Evolutionary conservation across 1,284 basidiomycete genomes (phyloP).

Genomic region (Leccinum subrobustum): DNA sequence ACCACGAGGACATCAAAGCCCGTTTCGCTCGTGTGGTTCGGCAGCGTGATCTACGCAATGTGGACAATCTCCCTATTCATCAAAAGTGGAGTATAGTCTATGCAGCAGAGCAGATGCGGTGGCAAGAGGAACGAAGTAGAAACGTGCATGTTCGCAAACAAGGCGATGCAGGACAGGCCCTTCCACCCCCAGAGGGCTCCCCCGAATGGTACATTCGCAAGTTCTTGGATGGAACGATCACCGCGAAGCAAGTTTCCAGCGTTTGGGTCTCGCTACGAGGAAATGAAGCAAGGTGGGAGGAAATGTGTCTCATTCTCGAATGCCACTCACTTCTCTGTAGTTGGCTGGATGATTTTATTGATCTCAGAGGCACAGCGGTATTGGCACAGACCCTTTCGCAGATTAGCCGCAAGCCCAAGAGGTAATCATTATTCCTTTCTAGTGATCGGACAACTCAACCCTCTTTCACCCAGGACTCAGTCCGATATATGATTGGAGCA

Average conservation of each 20-base stretch:
- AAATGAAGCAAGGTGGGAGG: constrained; percentile 71
- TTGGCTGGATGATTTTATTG: constrained; percentile 82
- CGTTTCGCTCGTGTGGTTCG: constrained; percentile 76
- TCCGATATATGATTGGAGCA: constrained; percentile 78
- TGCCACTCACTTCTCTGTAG: constrained; percentile 39
- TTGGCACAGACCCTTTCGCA: constrained; percentile 79
- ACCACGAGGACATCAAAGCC: constrained; percentile 71
- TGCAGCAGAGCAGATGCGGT: constrained; percentile 80
- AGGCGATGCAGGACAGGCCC: constrained; percentile 52
- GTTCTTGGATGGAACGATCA: constrained; percentile 86
- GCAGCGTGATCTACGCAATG: constrained; percentile 61
- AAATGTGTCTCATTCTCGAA: constrained; percentile 1
- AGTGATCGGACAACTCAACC: neutral
- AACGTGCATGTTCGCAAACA: constrained; percentile 62
- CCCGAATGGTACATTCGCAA: constrained; percentile 90
- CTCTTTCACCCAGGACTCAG: constrained; percentile 47
- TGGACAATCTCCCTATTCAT: constrained; percentile 66
- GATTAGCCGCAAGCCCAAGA: constrained; percentile 68
- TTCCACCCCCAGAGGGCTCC: constrained; percentile 56
- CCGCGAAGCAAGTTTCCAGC: constrained; percentile 75
- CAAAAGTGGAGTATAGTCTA: constrained; percentile 94
- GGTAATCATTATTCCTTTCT: constrained; percentile 39
- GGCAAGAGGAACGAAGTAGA: constrained; percentile 66
- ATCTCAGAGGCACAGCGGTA: constrained; percentile 81
- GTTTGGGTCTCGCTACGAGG: constrained; percentile 82